phyloP scores from a whole-genome alignment of 257 asterid genomes.

The Fraxinus quadrangulata region DNA sequence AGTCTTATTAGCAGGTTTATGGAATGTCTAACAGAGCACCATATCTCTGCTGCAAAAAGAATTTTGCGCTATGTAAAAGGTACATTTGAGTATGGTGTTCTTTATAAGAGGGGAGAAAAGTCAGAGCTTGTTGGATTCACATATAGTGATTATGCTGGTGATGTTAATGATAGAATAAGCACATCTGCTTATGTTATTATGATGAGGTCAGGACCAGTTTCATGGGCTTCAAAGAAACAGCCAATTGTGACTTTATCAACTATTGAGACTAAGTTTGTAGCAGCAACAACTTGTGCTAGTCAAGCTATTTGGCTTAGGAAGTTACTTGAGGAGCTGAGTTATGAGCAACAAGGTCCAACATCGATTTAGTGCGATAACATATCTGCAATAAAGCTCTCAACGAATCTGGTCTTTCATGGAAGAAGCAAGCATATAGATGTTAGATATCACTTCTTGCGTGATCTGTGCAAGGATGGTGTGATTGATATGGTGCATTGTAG shows the following conservation, averaged over 20 bases:
- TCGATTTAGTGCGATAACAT: neutral
- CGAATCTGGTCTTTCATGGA: neutral
- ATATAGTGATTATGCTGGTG: neutral
- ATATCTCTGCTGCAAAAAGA: neutral
- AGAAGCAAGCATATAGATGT: conserved; percentile 8
- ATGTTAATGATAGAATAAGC: neutral
- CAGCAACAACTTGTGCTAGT: neutral
- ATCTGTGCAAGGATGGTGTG: neutral
- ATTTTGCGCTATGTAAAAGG: neutral
- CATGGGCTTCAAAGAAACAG: neutral
- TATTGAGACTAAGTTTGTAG: neutral
- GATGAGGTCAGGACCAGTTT: neutral
- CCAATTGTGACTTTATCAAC: neutral
- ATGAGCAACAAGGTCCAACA: neutral
- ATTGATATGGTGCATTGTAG: neutral
- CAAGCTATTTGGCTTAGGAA: neutral
- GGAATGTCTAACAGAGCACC: neutral
- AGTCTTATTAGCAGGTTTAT: neutral
- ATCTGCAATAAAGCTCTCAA: neutral
- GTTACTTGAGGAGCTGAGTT: neutral
- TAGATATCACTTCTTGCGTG: neutral
- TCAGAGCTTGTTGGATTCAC: neutral
- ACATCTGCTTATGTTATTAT: neutral
- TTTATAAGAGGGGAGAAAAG: neutral
- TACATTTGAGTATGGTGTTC: neutral